Base-by-base conservation (phyloP, 441 rosid species). In the Pelargonium cotyledonis region DNA sequence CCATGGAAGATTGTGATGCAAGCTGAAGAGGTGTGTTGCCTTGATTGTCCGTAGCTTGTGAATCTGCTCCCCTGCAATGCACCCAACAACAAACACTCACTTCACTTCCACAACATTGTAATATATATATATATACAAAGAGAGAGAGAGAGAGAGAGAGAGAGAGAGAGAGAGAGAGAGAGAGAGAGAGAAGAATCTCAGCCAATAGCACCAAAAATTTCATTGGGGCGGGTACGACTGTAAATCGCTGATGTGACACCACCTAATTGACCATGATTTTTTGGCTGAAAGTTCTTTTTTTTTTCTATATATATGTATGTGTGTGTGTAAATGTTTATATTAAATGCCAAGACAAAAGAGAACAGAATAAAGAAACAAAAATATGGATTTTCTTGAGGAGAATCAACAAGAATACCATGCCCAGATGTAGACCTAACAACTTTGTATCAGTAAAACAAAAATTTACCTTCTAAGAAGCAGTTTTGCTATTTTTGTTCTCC, bases 11-110 rank as follows among this genome's bases (percentile, higher is more conserved):
- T 74, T 85, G 88, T 60, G 76, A 66, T 21, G 91, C 97, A 19
- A 91, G 77, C 55, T 89, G 87, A 31, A 83, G 84, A 26, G 90
- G 79, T 4, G 79, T 79, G 80, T 87, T 91, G 53, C 92, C 97
- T 70, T 89, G 91, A 15, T 77, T 78, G 68, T 82, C 90, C 21
- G 80, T 66, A 7, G 89, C 89, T 29, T 80, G 80, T 21, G 83
- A 85, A 79, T 96, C 86, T 19, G 99, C 96, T 71, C 97, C 99
- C 87, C 99, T 96, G 93, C 75, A 75, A 73, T 72, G 49, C 53
- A 5, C 40, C 63, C 51, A 18, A 16, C 19, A 9, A 43, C 23
- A 1, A 16, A 53, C 46, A 6, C 61, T 64, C 46, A 65, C 65
- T 49, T 49, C 14, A 4, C n/a, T 49, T 10, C n/a, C 55, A 49